Percentiles rank a stretch among this genome's conserved stretches.
Conservation (phyloP, 192 early-diverging fungal genomes). For the Dissophora ornata region DNA sequence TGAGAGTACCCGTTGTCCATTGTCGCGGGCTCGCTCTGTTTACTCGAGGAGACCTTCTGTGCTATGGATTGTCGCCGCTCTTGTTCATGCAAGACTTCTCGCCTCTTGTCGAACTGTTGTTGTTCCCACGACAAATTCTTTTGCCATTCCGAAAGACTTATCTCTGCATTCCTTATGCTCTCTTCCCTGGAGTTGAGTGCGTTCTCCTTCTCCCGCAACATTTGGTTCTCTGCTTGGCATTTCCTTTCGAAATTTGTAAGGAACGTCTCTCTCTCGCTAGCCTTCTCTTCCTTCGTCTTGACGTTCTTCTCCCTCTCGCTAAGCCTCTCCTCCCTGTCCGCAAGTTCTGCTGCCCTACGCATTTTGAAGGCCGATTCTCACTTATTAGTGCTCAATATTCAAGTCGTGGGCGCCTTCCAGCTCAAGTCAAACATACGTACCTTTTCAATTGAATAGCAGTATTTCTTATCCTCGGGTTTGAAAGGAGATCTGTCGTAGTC, state of each 20-base stretch:
- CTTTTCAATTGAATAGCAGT: constrained; percentile 12
- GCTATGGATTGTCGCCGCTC: constrained; percentile 3
- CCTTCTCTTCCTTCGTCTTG: constrained; percentile 1
- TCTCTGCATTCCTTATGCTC: constrained; percentile 4
- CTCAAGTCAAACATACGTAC: no score
- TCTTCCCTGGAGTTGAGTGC: constrained; percentile 22
- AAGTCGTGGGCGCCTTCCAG: no score
- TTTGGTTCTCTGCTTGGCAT: constrained; percentile 30
- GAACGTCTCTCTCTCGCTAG: constrained; percentile 2
- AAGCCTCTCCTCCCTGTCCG: neutral
- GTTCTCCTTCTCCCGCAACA: constrained; percentile 30
- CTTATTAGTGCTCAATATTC: neutral
- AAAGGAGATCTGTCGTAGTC: constrained; percentile 55
- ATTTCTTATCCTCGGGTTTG: constrained; percentile 37
- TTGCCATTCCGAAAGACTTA: constrained; percentile 1
- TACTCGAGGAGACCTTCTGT: neutral
- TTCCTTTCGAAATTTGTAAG: constrained; percentile 4
- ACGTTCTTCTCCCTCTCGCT: no score
- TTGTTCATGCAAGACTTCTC: constrained; percentile 13
- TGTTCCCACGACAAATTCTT: constrained; percentile 18
- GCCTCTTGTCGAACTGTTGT: constrained; percentile 20
- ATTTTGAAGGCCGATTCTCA: neutral
- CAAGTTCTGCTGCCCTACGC: constrained; percentile 20
- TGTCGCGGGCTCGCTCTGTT: constrained; percentile 2
- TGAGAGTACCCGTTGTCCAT: constrained; percentile 12